A percentile compares a stretch with the other conserved stretches of the same genome.
These are phyloP conservation scores for Starmerella bombicola DNA, from an alignment of 805 yeast species.

Conservation along the genomic window DNA sequence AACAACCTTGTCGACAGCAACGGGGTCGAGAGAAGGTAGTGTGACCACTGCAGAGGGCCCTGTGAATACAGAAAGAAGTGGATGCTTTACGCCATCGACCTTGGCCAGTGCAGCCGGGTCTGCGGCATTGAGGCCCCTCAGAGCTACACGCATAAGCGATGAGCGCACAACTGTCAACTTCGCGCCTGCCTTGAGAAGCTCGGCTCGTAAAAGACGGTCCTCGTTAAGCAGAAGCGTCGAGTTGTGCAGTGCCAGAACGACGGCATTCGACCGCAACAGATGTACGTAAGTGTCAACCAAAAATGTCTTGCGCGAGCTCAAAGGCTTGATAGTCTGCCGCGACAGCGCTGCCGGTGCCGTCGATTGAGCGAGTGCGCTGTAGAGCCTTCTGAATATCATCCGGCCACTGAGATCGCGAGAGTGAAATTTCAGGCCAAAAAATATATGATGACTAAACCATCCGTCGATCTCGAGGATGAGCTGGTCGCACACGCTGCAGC, in stretches of 20 bases:
- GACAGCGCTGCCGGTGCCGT: neutral
- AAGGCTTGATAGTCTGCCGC: constrained; percentile 43
- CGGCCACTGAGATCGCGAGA: too few species aligned
- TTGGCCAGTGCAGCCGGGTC: constrained; percentile 60
- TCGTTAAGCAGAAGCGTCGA: constrained; percentile 66
- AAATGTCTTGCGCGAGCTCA: constrained; percentile 58
- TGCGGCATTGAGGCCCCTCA: constrained; percentile 51
- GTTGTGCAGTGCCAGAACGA: constrained; percentile 71
- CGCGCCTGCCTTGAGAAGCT: constrained; percentile 55
- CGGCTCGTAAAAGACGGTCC: constrained; percentile 48
- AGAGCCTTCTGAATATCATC: too few species aligned
- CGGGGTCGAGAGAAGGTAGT: constrained; percentile 60
- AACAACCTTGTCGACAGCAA: constrained; percentile 46
- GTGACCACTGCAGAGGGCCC: constrained; percentile 83
- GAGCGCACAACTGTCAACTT: constrained; percentile 56
- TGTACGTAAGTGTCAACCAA: constrained; percentile 68
- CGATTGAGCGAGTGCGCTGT: too few species aligned
- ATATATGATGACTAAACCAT: too few species aligned
- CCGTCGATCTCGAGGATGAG: constrained; percentile 14
- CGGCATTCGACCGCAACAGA: constrained; percentile 52
- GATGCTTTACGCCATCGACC: constrained; percentile 37
- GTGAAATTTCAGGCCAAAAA: neutral
- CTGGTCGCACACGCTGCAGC: constrained; percentile 41
- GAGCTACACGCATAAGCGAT: constrained; percentile 58
- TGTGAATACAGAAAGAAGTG: constrained; percentile 51